A percentile compares a stretch with the other conserved stretches of the same genome.
phyloP scores from a whole-genome alignment of 495 filamentous ascomycete genomes.

The Penicillium subrubescens region DNA sequence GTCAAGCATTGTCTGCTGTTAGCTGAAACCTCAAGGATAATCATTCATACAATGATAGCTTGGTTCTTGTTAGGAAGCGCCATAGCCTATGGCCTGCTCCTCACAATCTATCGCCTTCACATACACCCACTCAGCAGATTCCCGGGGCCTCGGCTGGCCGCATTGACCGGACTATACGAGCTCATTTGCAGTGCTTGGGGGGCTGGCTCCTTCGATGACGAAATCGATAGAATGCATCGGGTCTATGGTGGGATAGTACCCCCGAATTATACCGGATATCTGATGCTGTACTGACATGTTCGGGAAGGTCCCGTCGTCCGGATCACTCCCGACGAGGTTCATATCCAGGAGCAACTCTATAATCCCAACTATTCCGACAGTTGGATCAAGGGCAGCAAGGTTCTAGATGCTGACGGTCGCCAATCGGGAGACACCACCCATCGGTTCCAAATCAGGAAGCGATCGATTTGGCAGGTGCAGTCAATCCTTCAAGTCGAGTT shows the following conservation, averaged over 20 bases:
- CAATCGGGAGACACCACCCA: constrained; percentile 5
- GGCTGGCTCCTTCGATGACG: constrained; percentile 38
- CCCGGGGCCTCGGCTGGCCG: constrained; percentile 50
- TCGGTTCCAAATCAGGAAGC: constrained; percentile 15
- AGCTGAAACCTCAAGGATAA: neutral
- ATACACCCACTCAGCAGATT: constrained; percentile 44
- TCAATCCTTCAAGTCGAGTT: constrained; percentile 26
- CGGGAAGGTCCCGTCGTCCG: constrained; percentile 29
- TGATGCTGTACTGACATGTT: neutral
- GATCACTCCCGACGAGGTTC: constrained; percentile 30
- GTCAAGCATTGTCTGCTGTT: neutral
- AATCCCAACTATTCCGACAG: constrained; percentile 15
- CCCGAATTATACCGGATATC: neutral
- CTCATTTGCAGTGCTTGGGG: constrained; percentile 48
- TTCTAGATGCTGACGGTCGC: constrained; percentile 4
- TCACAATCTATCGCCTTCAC: constrained; percentile 36
- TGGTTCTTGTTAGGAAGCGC: constrained; percentile 29
- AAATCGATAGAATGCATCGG: constrained; percentile 49
- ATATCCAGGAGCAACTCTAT: constrained; percentile 22
- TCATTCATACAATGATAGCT: constrained; percentile 15
- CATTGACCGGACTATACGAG: constrained; percentile 47
- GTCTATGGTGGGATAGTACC: constrained; percentile 30
- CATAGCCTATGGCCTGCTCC: constrained; percentile 27
- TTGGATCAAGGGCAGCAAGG: constrained; percentile 25
- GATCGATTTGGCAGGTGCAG: constrained; percentile 20